These are phyloP conservation scores for Mycena sanguinolenta DNA, from an alignment of 768 basidiomycete species.

Conservation along the genomic window DNA sequence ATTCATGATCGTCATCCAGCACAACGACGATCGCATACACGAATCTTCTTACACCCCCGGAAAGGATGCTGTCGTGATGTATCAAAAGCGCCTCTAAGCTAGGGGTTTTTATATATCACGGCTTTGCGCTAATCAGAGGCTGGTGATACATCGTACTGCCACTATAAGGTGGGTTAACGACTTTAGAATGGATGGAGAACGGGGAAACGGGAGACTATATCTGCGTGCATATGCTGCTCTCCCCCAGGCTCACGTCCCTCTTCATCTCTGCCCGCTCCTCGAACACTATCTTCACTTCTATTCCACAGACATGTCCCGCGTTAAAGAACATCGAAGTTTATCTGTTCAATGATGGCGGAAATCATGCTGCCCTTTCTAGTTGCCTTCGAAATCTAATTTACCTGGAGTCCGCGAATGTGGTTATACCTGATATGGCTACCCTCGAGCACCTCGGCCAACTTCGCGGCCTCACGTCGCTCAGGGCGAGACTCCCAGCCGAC, in stretches of 20 bases:
- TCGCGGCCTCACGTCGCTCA: background rate
- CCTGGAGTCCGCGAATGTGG: background rate
- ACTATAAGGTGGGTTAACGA: too few species aligned
- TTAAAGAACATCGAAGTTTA: background rate
- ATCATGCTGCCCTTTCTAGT: background rate
- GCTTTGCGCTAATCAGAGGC: too few species aligned
- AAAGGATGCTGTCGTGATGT: too few species aligned
- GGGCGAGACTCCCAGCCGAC: background rate
- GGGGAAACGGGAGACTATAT: background rate
- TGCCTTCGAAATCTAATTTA: background rate
- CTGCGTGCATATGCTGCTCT: background rate
- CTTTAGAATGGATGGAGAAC: too few species aligned
- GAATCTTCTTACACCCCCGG: too few species aligned
- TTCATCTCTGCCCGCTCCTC: background rate
- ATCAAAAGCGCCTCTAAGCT: too few species aligned
- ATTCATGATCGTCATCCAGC: too few species aligned
- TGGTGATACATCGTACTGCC: too few species aligned
- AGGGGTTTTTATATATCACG: too few species aligned
- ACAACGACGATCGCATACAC: too few species aligned
- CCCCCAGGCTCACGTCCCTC: background rate
- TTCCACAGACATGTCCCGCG: background rate
- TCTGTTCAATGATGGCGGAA: too few species aligned
- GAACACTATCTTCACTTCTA: background rate
- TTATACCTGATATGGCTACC: background rate
- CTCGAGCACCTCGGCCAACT: background rate